These are phyloP conservation scores for Venturia asperata DNA, from an alignment of 2,329 filamentous ascomycete species.

Conservation along the genomic window DNA sequence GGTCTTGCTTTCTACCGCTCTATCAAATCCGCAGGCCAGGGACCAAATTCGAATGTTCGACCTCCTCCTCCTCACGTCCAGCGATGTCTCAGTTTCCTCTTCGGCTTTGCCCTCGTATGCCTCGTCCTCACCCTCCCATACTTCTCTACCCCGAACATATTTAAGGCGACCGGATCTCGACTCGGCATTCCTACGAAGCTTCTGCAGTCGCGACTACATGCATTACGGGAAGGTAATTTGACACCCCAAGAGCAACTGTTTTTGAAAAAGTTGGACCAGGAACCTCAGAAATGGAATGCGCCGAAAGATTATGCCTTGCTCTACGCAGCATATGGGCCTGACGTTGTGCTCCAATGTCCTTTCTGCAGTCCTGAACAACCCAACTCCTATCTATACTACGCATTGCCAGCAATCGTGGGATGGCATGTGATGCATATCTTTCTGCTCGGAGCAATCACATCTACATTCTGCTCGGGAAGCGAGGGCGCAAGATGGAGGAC, in stretches of 20 bases:
- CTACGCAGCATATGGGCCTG: conserved; percentile 77
- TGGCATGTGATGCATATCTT: conserved; percentile 77
- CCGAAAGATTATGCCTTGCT: conserved; percentile 44
- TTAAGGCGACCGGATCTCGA: conserved; percentile 67
- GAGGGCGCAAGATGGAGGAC: conserved; percentile 63
- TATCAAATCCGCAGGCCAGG: conserved; percentile 33
- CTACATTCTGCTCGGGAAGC: conserved; percentile 55
- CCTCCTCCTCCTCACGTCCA: conserved; percentile 48
- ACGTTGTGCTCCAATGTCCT: conserved; percentile 64
- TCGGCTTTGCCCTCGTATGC: conserved; percentile 46
- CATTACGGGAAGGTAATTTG: conserved; percentile 48
- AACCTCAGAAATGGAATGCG: neutral
- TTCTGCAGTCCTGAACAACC: conserved; percentile 72
- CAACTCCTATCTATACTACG: conserved; percentile 70
- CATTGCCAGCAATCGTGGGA: conserved; percentile 61
- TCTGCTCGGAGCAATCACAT: conserved; percentile 66
- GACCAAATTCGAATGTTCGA: conserved; percentile 44
- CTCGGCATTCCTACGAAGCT: conserved; percentile 80
- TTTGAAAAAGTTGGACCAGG: conserved; percentile 52
- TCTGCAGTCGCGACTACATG: conserved; percentile 67
- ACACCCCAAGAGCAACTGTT: conserved; percentile 58
- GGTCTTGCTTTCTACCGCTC: conserved; percentile 58
- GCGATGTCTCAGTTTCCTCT: conserved; percentile 55
- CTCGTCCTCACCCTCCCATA: conserved; percentile 58
- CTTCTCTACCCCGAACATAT: conserved; percentile 74